Evolutionary conservation across 1,284 basidiomycete genomes (phyloP).

Genomic region (Porodaedalea pini): DNA sequence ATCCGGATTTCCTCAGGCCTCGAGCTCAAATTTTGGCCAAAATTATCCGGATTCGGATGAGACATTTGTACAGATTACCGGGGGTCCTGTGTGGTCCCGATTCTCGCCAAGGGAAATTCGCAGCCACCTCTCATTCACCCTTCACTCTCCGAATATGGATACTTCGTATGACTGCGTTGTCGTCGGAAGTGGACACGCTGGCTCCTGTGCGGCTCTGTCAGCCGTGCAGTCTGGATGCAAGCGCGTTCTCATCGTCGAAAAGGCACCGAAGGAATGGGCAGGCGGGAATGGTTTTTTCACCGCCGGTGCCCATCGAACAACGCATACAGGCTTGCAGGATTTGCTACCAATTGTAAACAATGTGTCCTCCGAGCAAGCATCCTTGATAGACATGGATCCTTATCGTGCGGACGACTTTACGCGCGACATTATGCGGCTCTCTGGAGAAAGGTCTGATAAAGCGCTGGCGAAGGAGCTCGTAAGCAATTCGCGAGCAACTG

Average conservation of each 20-base stretch:
- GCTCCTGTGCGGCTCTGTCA: constrained; percentile 59
- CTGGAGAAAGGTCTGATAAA: constrained; percentile 44
- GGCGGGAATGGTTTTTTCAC: constrained; percentile 73
- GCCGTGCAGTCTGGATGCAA: constrained; percentile 56
- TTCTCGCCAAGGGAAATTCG: too few species aligned
- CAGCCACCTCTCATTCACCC: background rate
- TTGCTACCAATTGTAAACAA: constrained; percentile 53
- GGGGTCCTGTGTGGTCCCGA: too few species aligned
- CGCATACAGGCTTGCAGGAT: constrained; percentile 54
- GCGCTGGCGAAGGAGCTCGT: constrained; percentile 51
- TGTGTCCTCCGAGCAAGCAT: constrained; percentile 40
- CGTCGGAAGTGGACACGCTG: constrained; percentile 66
- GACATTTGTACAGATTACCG: too few species aligned
- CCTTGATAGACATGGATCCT: constrained; percentile 52
- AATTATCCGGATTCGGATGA: too few species aligned
- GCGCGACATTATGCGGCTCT: constrained; percentile 57
- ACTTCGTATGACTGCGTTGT: constrained; percentile 47
- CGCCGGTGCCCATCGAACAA: constrained; percentile 60
- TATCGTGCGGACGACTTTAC: constrained; percentile 54
- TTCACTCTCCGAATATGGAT: background rate
- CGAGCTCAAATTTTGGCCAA: too few species aligned
- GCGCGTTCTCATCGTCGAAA: constrained; percentile 61
- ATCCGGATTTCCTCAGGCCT: too few species aligned
- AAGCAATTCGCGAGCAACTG: constrained; percentile 48
- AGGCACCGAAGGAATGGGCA: constrained; percentile 58